A percentile compares a stretch with the other conserved stretches of the same genome.
phyloP scores from a whole-genome alignment of 1,284 basidiomycete genomes.

The Fomitopsis palustris region DNA sequence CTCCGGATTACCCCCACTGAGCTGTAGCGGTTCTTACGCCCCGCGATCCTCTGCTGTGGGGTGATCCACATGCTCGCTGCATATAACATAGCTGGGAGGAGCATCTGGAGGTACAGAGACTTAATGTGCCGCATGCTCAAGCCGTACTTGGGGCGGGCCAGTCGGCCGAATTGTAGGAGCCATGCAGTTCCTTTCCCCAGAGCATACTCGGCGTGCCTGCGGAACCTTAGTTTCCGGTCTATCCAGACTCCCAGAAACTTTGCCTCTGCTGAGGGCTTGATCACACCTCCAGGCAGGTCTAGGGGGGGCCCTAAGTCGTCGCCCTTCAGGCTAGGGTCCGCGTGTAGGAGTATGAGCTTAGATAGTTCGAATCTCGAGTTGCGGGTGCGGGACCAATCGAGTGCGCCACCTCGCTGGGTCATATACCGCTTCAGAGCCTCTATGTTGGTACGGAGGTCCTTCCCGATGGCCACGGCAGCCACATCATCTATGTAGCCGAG shows the following conservation, averaged over 20 bases:
- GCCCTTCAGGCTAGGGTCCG: neutral
- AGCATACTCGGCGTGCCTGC: constrained; percentile 26
- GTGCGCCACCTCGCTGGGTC: constrained; percentile 14
- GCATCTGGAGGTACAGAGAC: constrained; percentile 28
- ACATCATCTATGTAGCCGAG: constrained; percentile 30
- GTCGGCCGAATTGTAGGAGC: constrained; percentile 16
- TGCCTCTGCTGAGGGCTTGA: constrained; percentile 12
- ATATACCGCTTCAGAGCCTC: constrained; percentile 17
- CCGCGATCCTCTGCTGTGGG: constrained; percentile 13
- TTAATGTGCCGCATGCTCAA: constrained; percentile 9
- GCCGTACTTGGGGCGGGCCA: constrained; percentile 22
- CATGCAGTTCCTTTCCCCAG: no score
- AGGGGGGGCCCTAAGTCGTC: neutral
- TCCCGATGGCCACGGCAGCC: constrained; percentile 11
- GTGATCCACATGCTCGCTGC: constrained; percentile 33
- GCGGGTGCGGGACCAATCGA: constrained; percentile 20
- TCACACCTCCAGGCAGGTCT: neutral
- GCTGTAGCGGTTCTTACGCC: constrained; percentile 10
- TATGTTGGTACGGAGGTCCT: constrained; percentile 14
- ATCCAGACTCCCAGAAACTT: constrained; percentile 36
- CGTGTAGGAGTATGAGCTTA: neutral
- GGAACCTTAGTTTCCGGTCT: constrained; percentile 32
- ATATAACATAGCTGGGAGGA: constrained; percentile 33
- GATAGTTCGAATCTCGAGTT: constrained; percentile 11
- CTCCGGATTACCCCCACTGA: constrained; percentile 3